Base-by-base conservation (phyloP, 176 grass and related monocot genomes). In the Bonia amplexicaulis region DNA sequence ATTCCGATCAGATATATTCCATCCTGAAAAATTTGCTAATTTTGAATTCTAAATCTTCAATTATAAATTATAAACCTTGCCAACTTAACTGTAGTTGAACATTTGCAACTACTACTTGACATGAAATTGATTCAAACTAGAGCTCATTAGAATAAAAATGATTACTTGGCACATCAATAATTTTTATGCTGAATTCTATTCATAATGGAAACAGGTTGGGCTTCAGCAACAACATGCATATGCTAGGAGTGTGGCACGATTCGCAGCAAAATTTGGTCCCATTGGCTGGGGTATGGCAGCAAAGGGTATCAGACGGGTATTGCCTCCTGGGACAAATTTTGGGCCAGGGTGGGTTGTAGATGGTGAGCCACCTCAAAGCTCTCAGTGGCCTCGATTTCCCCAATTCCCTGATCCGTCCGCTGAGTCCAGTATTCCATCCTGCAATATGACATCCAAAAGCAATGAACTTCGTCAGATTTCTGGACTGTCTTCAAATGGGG, bases 301-400 rank as follows among this genome's bases (percentile, higher is more conserved):
- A 57, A 85, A 86, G 52, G 79, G 82, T 77, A 88, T 92, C 57
- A 85, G 76, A 59, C 57, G 67, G 41, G 83, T 84, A 55, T 76
- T 95, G 48, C 88, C 90, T 68, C 71, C 85, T 54, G 89, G 89
- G 15, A 85, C 86, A 88, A 90, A 81, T 60, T 95, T 91, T 82
- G 92, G 92, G 49, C 89, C 80, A 64, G 89, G 92, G 82, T 94
- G 92, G 92, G 89, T 85, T 58, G 66, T 80, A 48, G 92, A 94
- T 87, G 87, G 87, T 58, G 84, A 91, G 45, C 84, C 89, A 71
- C 78, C 81, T 82, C 77, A 88, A 85, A 94, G 71, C 84, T 52
- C 80, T 16, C 83, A 79, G 59, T 59, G 37, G 42, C 42, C 75
- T 73, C 80, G 15, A 80, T 31, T 65, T 77, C 29, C 59, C 3